Evolutionary conservation across 2,329 filamentous ascomycete genomes (phyloP).

Genomic region (Hymenotorrendiella dingleyae): DNA sequence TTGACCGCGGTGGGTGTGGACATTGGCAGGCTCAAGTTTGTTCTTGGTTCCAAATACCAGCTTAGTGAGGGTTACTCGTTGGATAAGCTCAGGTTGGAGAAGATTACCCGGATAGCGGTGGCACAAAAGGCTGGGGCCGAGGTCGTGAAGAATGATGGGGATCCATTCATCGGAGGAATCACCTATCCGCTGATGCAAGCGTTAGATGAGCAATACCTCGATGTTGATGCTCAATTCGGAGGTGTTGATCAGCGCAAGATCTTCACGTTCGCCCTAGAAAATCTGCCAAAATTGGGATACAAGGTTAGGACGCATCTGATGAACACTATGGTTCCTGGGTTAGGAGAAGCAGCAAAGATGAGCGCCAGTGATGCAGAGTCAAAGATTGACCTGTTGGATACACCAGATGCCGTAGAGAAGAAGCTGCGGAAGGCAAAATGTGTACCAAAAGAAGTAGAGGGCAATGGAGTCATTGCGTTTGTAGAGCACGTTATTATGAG

Average conservation of each 20-base stretch:
- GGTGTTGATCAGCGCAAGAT: constrained; percentile 85
- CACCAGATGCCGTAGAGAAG: constrained; percentile 65
- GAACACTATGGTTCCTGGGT: constrained; percentile 85
- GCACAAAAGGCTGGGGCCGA: constrained; percentile 89
- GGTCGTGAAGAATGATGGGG: constrained; percentile 85
- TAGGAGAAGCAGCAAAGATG: constrained; percentile 81
- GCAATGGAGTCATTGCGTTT: constrained; percentile 82
- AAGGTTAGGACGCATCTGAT: constrained; percentile 64
- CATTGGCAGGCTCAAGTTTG: constrained; percentile 73
- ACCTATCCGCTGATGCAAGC: constrained; percentile 86
- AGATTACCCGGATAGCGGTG: constrained; percentile 29
- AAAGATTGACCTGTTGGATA: constrained; percentile 91
- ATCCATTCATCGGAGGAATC: constrained; percentile 66
- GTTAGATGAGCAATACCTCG: constrained; percentile 76
- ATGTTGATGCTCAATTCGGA: constrained; percentile 84
- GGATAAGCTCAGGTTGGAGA: constrained; percentile 73
- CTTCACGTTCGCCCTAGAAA: constrained; percentile 79
- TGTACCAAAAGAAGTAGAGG: constrained; percentile 68
- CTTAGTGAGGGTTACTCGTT: constrained; percentile 68
- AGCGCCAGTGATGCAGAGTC: constrained; percentile 67
- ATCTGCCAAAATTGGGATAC: constrained; percentile 81
- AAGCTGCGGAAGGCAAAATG: constrained; percentile 84
- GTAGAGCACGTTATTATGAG: constrained; percentile 84
- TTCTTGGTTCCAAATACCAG: constrained; percentile 82
- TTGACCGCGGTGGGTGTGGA: constrained; percentile 64